Percentiles rank a stretch among this genome's conserved stretches.
These are phyloP conservation scores for Candida arabinofermentans DNA, from an alignment of 805 yeast genomes.

Conservation along the genomic window DNA sequence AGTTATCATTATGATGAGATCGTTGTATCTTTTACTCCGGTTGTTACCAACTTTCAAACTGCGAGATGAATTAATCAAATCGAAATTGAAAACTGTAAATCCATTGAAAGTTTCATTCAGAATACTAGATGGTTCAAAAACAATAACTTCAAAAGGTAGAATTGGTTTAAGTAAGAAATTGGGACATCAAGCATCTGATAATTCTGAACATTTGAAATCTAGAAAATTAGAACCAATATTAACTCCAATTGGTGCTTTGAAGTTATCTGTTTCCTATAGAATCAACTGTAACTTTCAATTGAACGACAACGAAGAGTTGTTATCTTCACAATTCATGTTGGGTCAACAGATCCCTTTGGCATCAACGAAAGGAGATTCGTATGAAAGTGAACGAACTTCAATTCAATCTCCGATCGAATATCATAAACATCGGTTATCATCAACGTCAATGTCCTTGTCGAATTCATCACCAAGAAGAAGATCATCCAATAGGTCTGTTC, in stretches of 20 bases:
- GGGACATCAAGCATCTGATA: constrained; percentile 14
- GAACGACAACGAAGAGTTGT: constrained; percentile 60
- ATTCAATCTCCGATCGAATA: constrained; percentile 14
- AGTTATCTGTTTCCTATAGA: constrained; percentile 77
- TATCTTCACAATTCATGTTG: constrained; percentile 38
- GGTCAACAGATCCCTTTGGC: constrained; percentile 10
- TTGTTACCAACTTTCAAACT: constrained; percentile 71
- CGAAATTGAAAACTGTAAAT: constrained; percentile 26
- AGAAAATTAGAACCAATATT: constrained; percentile 64
- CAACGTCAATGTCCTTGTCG: constrained; percentile 20
- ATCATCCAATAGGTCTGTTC: constrained; percentile 39
- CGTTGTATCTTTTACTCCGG: constrained; percentile 60
- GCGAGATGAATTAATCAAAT: constrained; percentile 38
- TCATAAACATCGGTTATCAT: constrained; percentile 18
- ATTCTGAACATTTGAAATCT: constrained; percentile 47
- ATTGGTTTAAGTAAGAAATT: constrained; percentile 68
- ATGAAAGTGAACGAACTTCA: constrained; percentile 14
- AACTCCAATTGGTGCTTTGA: constrained; percentile 71
- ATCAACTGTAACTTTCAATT: constrained; percentile 63
- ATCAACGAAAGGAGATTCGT: constrained; percentile 8
- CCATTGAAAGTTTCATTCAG: constrained; percentile 50
- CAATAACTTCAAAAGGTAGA: constrained; percentile 78
- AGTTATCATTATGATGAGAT: constrained; percentile 68
- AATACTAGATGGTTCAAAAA: constrained; percentile 69
- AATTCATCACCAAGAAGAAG: constrained; percentile 24